A percentile compares a stretch with the other conserved stretches of the same genome.
phyloP scores from a whole-genome alignment of 208 protist species.

The Histomonas meleagridis region DNA sequence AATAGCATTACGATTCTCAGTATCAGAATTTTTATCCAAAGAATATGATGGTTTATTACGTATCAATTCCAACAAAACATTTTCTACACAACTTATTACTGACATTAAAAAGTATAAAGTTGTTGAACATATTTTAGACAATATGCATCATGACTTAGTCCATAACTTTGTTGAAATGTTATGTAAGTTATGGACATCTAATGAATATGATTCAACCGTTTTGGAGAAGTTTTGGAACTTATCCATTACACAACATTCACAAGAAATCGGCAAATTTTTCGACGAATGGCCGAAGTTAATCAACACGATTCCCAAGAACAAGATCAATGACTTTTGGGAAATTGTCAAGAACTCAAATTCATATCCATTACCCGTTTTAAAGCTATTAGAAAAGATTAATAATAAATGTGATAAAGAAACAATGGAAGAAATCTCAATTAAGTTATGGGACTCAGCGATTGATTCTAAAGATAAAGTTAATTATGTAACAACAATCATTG shows the following conservation, averaged over 20 bases:
- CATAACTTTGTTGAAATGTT: neutral
- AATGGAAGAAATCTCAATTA: neutral
- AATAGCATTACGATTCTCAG: neutral
- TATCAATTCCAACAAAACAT: conserved; percentile 21
- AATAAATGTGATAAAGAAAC: neutral
- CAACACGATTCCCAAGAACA: neutral
- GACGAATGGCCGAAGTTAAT: neutral
- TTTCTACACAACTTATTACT: neutral
- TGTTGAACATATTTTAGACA: neutral
- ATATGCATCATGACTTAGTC: conserved; percentile 10
- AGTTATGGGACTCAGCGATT: neutral
- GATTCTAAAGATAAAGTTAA: neutral
- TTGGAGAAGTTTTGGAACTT: neutral
- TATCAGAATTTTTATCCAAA: neutral
- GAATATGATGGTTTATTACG: conserved; percentile 2
- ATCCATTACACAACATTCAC: neutral
- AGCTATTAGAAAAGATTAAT: neutral
- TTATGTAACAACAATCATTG: neutral
- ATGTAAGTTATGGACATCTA: neutral
- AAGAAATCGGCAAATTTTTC: neutral
- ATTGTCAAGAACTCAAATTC: neutral
- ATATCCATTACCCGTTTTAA: neutral
- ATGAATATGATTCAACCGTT: neutral
- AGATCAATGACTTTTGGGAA: neutral
- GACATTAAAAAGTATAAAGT: neutral